These are phyloP conservation scores for Chamaecyparis obtusa DNA, from an alignment of 75 land plant genomes.

Conservation along the genomic window DNA sequence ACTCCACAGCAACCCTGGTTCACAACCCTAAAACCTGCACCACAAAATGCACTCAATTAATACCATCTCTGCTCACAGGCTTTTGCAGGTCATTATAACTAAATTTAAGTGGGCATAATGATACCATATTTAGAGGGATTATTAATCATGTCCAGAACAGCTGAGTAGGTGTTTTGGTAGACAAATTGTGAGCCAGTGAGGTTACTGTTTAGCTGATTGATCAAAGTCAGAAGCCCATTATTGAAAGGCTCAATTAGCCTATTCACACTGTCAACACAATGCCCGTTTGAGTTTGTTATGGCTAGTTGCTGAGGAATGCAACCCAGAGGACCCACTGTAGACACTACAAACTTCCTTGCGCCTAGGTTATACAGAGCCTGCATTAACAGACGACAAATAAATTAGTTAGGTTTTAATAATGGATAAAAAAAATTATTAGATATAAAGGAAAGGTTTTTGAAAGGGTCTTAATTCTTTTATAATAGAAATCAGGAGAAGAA, in stretches of 20 bases:
- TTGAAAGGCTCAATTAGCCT: background rate
- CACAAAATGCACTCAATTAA: background rate
- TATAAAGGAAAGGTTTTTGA: too few species aligned
- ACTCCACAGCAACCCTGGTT: slow-evolving; percentile 81
- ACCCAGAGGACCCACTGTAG: slow-evolving; percentile 70
- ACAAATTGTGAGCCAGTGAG: background rate
- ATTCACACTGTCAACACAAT: background rate
- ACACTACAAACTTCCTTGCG: slow-evolving; percentile 64
- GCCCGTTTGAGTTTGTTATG: background rate
- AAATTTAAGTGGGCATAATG: background rate
- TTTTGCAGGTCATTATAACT: background rate
- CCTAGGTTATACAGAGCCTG: slow-evolving; percentile 84
- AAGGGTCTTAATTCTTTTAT: too few species aligned
- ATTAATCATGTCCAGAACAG: background rate
- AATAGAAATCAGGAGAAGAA: too few species aligned
- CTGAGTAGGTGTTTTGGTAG: background rate
- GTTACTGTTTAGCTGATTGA: background rate
- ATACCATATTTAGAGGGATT: background rate
- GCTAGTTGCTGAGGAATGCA: slow-evolving; percentile 34
- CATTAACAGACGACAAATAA: background rate
- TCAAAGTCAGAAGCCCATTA: background rate
- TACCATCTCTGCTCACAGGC: background rate
- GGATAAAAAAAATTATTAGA: too few species aligned
- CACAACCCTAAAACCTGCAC: slow-evolving; percentile 51
- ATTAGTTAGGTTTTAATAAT: background rate